A percentile compares a stretch with the other conserved stretches of the same genome.
Conservation (phyloP, 805 yeast genomes). For the Blastobotrys attinorum region DNA sequence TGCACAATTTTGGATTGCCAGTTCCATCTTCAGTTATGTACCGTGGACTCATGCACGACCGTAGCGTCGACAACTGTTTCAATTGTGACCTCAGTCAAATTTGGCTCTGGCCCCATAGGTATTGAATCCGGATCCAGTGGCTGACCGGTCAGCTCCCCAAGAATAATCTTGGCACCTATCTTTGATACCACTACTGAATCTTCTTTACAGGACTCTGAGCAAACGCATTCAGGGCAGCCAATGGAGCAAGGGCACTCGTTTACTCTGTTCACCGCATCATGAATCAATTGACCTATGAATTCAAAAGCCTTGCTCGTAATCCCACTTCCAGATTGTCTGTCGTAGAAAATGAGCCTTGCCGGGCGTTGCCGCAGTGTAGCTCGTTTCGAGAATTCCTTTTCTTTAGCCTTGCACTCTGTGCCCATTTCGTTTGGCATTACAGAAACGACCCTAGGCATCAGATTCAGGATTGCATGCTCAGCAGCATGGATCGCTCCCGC, state of each 20-base stretch:
- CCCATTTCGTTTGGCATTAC: conserved; percentile 62
- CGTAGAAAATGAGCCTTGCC: conserved; percentile 77
- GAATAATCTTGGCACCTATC: conserved; percentile 67
- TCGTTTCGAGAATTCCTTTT: conserved; percentile 80
- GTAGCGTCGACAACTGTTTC: neutral
- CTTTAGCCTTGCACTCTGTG: conserved; percentile 97
- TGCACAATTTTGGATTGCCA: too few species aligned
- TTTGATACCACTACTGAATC: conserved; percentile 76
- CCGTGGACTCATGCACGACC: too few species aligned
- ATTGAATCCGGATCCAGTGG: conserved; percentile 38
- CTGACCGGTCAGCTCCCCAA: conserved; percentile 53
- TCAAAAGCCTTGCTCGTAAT: conserved; percentile 73
- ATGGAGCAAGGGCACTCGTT: conserved; percentile 50
- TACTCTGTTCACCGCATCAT: conserved; percentile 47
- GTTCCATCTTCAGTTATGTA: too few species aligned
- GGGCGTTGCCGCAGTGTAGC: conserved; percentile 73
- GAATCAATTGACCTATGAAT: conserved; percentile 57
- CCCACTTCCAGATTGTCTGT: conserved; percentile 82
- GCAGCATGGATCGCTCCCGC: conserved; percentile 98
- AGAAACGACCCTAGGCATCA: conserved; percentile 64
- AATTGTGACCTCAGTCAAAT: conserved; percentile 13
- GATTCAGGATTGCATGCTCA: conserved; percentile 79
- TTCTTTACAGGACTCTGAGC: conserved; percentile 75
- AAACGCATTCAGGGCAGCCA: conserved; percentile 84
- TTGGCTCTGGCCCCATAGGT: conserved; percentile 30